Base-by-base conservation (phyloP, 2,329 filamentous ascomycete genomes). In the Microdochium trichocladiopsis region DNA sequence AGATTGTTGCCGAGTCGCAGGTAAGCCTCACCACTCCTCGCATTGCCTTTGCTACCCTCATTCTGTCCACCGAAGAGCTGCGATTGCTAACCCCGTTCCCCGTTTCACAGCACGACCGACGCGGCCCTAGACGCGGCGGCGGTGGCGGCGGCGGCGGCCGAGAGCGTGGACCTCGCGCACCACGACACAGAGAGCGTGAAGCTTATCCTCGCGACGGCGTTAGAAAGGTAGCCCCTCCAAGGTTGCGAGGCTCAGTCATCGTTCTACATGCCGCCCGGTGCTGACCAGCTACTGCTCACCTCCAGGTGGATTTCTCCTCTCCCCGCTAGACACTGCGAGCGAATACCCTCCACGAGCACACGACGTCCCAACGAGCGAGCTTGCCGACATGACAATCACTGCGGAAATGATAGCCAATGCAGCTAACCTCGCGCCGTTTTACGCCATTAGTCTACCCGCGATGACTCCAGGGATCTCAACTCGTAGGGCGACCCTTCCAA, bases 181-280 rank as follows among this genome's bases (percentile, higher is more conserved):
- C 47, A 52, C 58, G 56, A 37, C 56, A 61, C 54, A 62, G 64
- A 51, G 63, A 66, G 72, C 65, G 75, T 76, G 64, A 67, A 50
- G 55, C 62, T 48, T 86, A 80, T 62, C 87, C 88, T 65, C 86
- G 88, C 73, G 89, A 94, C 73, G 89, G 89, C 72, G 82, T 93
- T 69, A 92, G 86, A 91, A 95, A 95, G 90, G 90, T 45, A 45
- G 33, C 14, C 4, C 14, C 14, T n/a, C 33, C 18, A 6, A 11
- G 6, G 6, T n/a, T 37, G 5, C 14, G 6, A 37, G 28, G 33
- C 18, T 93, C 69, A 47, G 65, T 54, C 48, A 51, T 43, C 51
- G 24, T 43, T 50, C 47, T 41, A 52, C 41, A 21, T 53, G 33
- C 31, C 51, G 47, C 45, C 47, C 8, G 55, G 55, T 56, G 56